These are phyloP conservation scores for Dipodascus albidus DNA, from an alignment of 805 yeast genomes.

Conservation along the genomic window DNA sequence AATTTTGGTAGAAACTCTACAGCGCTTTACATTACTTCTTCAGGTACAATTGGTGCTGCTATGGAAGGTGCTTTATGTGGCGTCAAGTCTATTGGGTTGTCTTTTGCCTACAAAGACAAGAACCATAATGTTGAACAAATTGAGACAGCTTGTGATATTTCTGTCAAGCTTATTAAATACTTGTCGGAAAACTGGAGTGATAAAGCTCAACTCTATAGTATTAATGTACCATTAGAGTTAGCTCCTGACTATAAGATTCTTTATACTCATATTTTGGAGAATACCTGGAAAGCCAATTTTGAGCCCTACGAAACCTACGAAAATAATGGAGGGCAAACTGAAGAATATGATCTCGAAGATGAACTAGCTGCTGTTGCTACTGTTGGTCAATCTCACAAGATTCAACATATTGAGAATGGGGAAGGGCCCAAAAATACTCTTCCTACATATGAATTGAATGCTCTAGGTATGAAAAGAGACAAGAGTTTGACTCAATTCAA, in stretches of 20 bases:
- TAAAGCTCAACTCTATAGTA: conserved; percentile 59
- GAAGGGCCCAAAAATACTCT: not conserved
- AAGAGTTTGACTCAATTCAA: conserved; percentile 35
- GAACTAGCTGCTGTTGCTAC: conserved; percentile 3
- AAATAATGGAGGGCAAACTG: conserved; percentile 7
- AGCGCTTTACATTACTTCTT: conserved; percentile 75
- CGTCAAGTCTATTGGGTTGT: conserved; percentile 60
- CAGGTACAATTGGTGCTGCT: conserved; percentile 96
- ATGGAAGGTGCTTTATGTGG: conserved; percentile 76
- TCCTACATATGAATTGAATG: not conserved
- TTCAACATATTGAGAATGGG: conserved; percentile 23
- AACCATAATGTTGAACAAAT: conserved; percentile 39
- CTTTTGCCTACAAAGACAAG: conserved; percentile 63
- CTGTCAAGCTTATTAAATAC: conserved; percentile 52
- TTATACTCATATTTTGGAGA: conserved; percentile 72
- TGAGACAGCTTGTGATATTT: conserved; percentile 52
- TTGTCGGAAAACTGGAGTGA: conserved; percentile 48
- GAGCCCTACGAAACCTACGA: conserved; percentile 18
- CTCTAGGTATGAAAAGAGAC: not conserved
- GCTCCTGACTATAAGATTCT: conserved; percentile 48
- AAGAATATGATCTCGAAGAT: conserved; percentile 10
- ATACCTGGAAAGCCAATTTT: conserved; percentile 68
- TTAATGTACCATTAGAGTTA: conserved; percentile 69
- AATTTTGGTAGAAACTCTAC: conserved; percentile 91
- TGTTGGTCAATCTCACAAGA: conserved; percentile 7